phyloP scores from a whole-genome alignment of 208 protist genomes.

The Balamuthia mandrillaris region DNA sequence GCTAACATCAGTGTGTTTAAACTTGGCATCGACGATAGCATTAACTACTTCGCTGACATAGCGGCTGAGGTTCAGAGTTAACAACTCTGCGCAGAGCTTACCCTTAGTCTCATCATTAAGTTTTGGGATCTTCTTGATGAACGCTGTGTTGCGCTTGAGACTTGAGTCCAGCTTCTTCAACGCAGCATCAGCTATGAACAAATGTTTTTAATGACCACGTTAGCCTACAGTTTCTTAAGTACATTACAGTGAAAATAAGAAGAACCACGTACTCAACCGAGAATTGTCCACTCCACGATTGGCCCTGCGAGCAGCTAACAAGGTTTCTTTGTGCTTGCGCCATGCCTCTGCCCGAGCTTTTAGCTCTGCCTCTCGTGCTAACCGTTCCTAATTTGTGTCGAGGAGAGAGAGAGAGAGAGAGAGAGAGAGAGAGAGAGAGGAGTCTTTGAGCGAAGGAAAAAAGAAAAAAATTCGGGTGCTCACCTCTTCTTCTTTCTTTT shows the following conservation, averaged over 20 bases:
- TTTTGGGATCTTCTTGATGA: conserved; percentile 64
- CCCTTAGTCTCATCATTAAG: conserved; percentile 55
- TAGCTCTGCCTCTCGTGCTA: not conserved
- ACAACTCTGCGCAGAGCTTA: conserved; percentile 45
- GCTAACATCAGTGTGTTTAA: conserved; percentile 43
- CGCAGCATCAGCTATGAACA: not conserved
- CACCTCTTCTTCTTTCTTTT: not conserved
- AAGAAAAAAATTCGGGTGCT: not conserved
- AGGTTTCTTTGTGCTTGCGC: conserved; percentile 2
- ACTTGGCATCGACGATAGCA: conserved; percentile 54
- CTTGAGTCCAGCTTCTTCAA: conserved; percentile 45
- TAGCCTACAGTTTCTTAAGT: not conserved
- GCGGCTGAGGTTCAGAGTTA: conserved; percentile 62
- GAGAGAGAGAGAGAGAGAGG: not conserved
- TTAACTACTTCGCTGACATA: conserved; percentile 63
- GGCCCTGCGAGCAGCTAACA: not conserved
- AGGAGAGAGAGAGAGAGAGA: not conserved
- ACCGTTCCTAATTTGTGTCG: not conserved
- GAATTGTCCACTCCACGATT: not conserved
- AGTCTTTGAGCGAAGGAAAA: not conserved
- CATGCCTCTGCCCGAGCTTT: not conserved
- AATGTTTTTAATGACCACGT: not conserved
- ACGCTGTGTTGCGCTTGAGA: conserved; percentile 60
- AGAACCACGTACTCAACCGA: not conserved
- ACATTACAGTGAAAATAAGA: not conserved